phyloP scores from a whole-genome alignment of 2,329 filamentous ascomycete species.

The Blastomyces emzantsi region DNA sequence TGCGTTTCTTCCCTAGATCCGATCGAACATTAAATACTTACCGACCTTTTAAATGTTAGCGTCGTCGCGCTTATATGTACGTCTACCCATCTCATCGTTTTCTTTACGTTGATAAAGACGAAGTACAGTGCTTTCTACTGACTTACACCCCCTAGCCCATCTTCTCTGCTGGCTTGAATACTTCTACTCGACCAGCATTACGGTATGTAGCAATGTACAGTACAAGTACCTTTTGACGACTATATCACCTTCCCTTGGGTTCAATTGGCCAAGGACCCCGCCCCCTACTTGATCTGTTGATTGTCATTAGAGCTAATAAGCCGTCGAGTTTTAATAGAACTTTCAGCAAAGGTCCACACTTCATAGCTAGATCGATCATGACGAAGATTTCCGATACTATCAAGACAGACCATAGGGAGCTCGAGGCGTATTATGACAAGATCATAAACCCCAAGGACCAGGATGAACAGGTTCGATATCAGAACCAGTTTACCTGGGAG shows the following conservation, averaged over 20 bases:
- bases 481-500: slow-evolving; percentile 45
- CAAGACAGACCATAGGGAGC: slow-evolving; percentile 32
- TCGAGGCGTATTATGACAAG: slow-evolving; percentile 35
- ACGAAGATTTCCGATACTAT: slow-evolving; percentile 27
- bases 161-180: background rate
- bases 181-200: background rate
- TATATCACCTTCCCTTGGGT: background rate
- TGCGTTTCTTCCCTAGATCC: background rate
- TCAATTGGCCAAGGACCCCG: background rate
- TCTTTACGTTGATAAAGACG: background rate
- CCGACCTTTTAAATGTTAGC: background rate
- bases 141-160: background rate
- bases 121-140: background rate
- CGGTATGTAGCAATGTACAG: background rate
- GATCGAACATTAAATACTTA: background rate
- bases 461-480: slow-evolving; percentile 36
- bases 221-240: background rate
- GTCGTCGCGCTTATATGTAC: background rate
- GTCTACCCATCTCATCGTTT: background rate
- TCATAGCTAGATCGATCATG: slow-evolving; percentile 8
- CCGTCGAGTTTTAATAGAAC: background rate
- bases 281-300: background rate
- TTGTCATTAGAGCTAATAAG: background rate
- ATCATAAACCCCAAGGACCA: slow-evolving; percentile 31
- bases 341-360: background rate